These are phyloP conservation scores for Evernia prunastri DNA, from an alignment of 495 filamentous ascomycete genomes.

Conservation along the genomic window DNA sequence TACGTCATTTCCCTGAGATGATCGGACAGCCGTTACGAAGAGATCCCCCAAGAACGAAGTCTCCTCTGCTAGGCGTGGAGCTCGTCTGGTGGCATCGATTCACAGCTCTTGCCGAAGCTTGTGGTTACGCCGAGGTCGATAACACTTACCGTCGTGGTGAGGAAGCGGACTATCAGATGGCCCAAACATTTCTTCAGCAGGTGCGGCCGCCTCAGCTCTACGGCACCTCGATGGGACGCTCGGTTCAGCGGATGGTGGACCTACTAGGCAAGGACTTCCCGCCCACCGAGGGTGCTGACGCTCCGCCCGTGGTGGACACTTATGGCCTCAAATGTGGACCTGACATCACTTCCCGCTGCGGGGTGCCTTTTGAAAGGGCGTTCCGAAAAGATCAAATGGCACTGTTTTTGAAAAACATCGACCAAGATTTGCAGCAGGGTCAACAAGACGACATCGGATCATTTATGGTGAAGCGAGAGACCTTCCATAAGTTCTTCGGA, in stretches of 20 bases:
- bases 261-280: background rate
- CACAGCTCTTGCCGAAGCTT: too few relatives aligned
- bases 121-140: too few relatives aligned
- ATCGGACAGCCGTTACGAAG: conserved; percentile 16
- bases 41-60: conserved; percentile 6
- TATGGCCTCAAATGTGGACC: background rate
- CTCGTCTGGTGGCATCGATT: too few relatives aligned
- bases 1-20: conserved; percentile 27
- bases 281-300: background rate
- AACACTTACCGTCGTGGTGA: too few relatives aligned
- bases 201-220: too few relatives aligned
- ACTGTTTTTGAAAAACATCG: background rate
- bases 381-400: background rate
- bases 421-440: background rate
- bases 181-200: too few relatives aligned
- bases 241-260: background rate
- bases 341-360: background rate
- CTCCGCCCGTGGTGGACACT: background rate
- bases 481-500: background rate
- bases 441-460: background rate
- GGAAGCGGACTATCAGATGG: too few relatives aligned
- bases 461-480: background rate
- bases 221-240: background rate
- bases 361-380: background rate
- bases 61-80: too few relatives aligned